These are phyloP conservation scores for Spathaspora boniae DNA, from an alignment of 805 yeast genomes.

Conservation along the genomic window DNA sequence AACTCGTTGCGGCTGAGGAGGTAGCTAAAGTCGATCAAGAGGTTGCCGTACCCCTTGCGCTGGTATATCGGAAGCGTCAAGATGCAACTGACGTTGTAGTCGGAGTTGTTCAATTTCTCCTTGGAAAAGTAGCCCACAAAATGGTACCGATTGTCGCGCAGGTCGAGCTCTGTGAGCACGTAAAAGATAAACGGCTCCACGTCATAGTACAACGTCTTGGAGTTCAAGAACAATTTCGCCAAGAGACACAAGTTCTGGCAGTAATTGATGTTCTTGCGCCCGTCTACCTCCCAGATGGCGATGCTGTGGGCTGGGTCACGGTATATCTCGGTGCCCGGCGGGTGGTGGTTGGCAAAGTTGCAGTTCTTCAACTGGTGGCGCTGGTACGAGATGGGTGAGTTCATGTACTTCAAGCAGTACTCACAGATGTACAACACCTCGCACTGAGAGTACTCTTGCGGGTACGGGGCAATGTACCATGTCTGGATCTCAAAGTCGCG, in stretches of 20 bases:
- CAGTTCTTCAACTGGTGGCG: constrained; percentile 76
- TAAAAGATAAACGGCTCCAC: constrained; percentile 95
- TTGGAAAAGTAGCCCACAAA: constrained; percentile 95
- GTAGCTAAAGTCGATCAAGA: constrained; percentile 87
- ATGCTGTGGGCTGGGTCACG: constrained; percentile 27
- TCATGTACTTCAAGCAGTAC: constrained; percentile 76
- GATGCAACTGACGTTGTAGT: constrained; percentile 86
- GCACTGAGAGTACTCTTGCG: constrained; percentile 71
- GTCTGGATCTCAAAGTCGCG: constrained; percentile 75
- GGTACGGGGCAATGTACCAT: constrained; percentile 93
- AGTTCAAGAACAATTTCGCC: constrained; percentile 84
- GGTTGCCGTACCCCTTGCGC: constrained; percentile 83
- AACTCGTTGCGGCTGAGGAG: constrained; percentile 70
- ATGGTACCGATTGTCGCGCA: constrained; percentile 46
- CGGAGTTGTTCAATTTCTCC: constrained; percentile 71
- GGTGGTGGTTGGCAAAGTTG: constrained; percentile 49
- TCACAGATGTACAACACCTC: constrained; percentile 74
- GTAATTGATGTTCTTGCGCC: constrained; percentile 72
- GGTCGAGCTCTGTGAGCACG: constrained; percentile 69
- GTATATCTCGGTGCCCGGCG: constrained; percentile 54
- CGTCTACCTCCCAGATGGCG: constrained; percentile 60
- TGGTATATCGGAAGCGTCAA: constrained; percentile 86
- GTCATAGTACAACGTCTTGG: constrained; percentile 89
- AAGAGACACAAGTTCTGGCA: constrained; percentile 88
- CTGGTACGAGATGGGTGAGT: constrained; percentile 58